Conservation (phyloP, 768 basidiomycete genomes). For the Butyriboletus loyo region DNA sequence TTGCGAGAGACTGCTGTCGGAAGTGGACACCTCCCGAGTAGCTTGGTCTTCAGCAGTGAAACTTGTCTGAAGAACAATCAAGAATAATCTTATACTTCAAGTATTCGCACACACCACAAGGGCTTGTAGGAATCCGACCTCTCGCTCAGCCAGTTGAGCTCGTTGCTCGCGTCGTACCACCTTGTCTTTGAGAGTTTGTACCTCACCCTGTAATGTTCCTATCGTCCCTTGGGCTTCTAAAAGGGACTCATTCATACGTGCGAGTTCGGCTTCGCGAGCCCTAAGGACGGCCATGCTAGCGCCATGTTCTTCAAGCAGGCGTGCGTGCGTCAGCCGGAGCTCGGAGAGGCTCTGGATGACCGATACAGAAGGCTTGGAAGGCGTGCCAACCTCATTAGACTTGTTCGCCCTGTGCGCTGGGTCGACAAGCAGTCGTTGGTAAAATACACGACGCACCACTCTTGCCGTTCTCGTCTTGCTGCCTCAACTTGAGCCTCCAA, state of each 20-base stretch:
- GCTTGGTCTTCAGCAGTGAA: conserved; percentile 56
- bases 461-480: conserved; percentile 51
- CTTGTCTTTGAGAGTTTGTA: conserved; percentile 39
- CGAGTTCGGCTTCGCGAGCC: conserved; percentile 51
- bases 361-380: conserved; percentile 49
- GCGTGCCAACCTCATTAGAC: conserved; percentile 32
- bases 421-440: neutral
- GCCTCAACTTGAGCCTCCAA: conserved; percentile 69
- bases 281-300: conserved; percentile 51
- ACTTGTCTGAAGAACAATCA: conserved; percentile 45
- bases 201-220: conserved; percentile 34
- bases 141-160: conserved; percentile 48
- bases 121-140: conserved; percentile 64
- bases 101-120: conserved; percentile 51
- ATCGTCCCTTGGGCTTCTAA: conserved; percentile 36
- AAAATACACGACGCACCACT: conserved; percentile 42
- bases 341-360: conserved; percentile 56
- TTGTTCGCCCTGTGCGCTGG: conserved; percentile 37
- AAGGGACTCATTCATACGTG: conserved; percentile 36
- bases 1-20: conserved; percentile 35
- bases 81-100: neutral
- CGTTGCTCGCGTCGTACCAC: conserved; percentile 38
- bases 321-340: conserved; percentile 61
- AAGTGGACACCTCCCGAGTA: conserved; percentile 27
- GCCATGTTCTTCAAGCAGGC: conserved; percentile 66